Base-by-base conservation (phyloP, 2,329 filamentous ascomycete genomes). In the Juglanconis oblonga region DNA sequence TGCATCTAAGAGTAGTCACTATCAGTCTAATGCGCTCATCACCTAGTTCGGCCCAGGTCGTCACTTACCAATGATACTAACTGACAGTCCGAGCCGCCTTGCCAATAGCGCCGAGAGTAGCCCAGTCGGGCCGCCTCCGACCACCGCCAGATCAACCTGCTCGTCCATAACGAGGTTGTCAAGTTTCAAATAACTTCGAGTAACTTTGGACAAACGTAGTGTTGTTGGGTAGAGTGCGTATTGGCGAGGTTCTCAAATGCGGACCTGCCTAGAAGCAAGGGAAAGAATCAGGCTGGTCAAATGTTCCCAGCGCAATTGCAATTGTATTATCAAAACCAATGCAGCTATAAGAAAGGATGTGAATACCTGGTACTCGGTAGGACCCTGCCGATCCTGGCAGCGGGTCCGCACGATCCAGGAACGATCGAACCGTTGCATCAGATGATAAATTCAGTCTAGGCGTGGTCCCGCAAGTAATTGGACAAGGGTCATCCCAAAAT, bases 91-190 rank as follows among this genome's bases (percentile, higher is more conserved):
- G 6, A 79, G 66, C 13, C 73, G 70, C 5, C 75, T 71, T 9
- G 78, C 74, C 2, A 81, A 71, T 38, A 80, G 68, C 0, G 75
- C 78, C 10, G 76, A 75, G 14, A 79, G 73, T 1, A 81, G 71
- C 14, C 79, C 79, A 17, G 77, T 80, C 47, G 78, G 78, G 11
- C 78, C 78, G 55, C 76, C 78, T 72, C 75, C 74, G 54, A 76
- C 65, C n/a, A 77, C 72, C 7, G 68, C 67, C 47, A 77, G 63
- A 62, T 76, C 75, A 52, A 73, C 68, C 13, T 64, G 17, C n/a
- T 58, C 57, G 17, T 58, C 42, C 50, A 53, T 58, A 1, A 33
- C 29, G 14, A 5, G 9, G 35, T 51, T 17, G 35, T 51, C 31
- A 11, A 44, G 31, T 6, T 47, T 4, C 33, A 35, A 9, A 10